Percentiles rank a stretch among this genome's conserved stretches.
phyloP scores from a whole-genome alignment of 139 green algal species.

The Chlamydomonas incerta region DNA sequence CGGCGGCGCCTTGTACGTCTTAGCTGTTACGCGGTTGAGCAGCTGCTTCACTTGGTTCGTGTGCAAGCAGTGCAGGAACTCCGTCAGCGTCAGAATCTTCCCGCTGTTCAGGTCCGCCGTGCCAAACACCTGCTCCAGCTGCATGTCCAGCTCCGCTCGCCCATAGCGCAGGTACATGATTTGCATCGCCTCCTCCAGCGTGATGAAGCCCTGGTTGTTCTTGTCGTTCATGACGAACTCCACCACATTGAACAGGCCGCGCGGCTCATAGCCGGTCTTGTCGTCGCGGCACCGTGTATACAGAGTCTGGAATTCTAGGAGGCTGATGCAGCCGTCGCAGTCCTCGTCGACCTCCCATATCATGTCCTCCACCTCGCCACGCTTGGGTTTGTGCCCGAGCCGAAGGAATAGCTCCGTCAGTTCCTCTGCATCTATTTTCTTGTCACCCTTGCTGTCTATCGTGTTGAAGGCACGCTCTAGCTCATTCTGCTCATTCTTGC shows the following conservation, averaged over 20 bases:
- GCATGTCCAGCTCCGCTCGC: slow-evolving; percentile 75
- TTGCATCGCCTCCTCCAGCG: slow-evolving; percentile 81
- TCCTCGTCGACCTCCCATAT: slow-evolving; percentile 99
- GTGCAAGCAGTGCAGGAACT: slow-evolving; percentile 90
- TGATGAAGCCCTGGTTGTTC: slow-evolving; percentile 73
- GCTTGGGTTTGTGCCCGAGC: slow-evolving; percentile 81
- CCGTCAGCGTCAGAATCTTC: slow-evolving; percentile 88
- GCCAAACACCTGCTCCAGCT: slow-evolving; percentile 94
- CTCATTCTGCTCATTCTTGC: slow-evolving; percentile 88
- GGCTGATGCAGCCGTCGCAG: slow-evolving; percentile 81
- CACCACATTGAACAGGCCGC: slow-evolving; percentile 93
- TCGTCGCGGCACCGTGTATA: slow-evolving; percentile 83
- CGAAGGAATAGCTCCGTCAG: slow-evolving; percentile 77
- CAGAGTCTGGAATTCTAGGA: slow-evolving; percentile 90
- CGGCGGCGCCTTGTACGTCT: slow-evolving; percentile 78
- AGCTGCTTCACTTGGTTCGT: slow-evolving; percentile 78
- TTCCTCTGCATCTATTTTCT: slow-evolving; percentile 88
- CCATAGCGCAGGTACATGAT: slow-evolving; percentile 93
- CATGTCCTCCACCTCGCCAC: slow-evolving; percentile 92
- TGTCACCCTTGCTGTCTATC: slow-evolving; percentile 87
- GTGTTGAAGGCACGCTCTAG: slow-evolving; percentile 83
- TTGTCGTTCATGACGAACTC: slow-evolving; percentile 97
- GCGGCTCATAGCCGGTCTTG: slow-evolving; percentile 88
- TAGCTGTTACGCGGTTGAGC: slow-evolving; percentile 68
- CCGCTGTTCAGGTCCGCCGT: slow-evolving; percentile 89